Percentiles rank a stretch among this genome's conserved stretches.
Evolutionary conservation across 345 rosid genomes (phyloP).

Genomic region (Euclidium syriacum): DNA sequence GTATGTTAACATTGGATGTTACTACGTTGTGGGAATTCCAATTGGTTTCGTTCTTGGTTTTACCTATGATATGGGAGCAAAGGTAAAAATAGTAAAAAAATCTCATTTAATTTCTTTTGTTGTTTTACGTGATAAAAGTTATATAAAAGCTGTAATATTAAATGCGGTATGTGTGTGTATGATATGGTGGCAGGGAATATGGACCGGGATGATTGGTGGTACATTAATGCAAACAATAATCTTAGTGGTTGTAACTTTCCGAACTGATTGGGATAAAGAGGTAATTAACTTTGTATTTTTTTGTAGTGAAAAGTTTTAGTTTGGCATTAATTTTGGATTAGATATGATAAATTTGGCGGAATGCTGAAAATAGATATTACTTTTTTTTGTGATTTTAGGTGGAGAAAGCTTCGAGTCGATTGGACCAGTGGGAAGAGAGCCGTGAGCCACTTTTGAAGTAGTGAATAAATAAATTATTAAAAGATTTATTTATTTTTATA

Average conservation of each 20-base stretch:
- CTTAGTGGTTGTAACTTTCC: constrained; percentile 39
- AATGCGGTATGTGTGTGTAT: background rate
- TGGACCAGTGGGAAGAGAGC: constrained; percentile 69
- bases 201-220: constrained; percentile 71
- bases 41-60: constrained; percentile 59
- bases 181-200: constrained; percentile 43
- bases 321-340: background rate
- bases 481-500: background rate
- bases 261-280: constrained; percentile 65
- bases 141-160: background rate
- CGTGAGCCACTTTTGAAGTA: constrained; percentile 39
- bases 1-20: constrained; percentile 71
- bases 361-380: background rate
- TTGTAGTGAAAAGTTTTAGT: background rate
- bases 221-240: constrained; percentile 52
- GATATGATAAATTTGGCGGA: background rate
- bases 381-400: constrained; percentile 48
- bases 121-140: background rate
- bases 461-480: background rate
- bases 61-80: constrained; percentile 46
- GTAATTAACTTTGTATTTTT: constrained; percentile 8
- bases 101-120: background rate
- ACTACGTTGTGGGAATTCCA: constrained; percentile 59
- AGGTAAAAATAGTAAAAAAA: constrained; percentile 30
- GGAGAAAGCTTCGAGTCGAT: constrained; percentile 49